Evolutionary conservation across 2,329 filamentous ascomycete species (phyloP).

Genomic region (Sclerotinia sclerotiorum): DNA sequence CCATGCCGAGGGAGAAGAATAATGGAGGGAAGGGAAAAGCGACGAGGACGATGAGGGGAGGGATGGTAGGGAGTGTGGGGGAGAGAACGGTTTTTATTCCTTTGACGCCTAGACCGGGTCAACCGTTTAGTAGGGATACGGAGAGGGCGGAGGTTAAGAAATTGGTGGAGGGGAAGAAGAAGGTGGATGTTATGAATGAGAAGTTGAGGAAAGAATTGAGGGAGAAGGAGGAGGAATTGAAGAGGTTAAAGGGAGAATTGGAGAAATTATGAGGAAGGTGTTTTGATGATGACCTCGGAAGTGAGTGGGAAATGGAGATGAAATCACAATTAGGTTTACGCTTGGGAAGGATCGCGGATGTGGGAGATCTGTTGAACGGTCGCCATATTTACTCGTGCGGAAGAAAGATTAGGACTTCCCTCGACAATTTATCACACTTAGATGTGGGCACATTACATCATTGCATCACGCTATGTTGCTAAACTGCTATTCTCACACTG

Average conservation of each 20-base stretch:
- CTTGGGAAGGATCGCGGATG: neutral
- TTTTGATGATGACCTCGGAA: neutral
- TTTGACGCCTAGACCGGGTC: conserved; percentile 61
- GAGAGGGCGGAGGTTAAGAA: conserved; percentile 63
- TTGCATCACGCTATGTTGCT: neutral
- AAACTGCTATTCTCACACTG: neutral
- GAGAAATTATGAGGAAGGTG: neutral
- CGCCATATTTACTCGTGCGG: neutral
- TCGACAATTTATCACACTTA: neutral
- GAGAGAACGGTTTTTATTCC: conserved; percentile 76
- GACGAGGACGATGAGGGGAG: conserved; percentile 49
- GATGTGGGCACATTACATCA: neutral
- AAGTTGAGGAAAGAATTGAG: conserved; percentile 32
- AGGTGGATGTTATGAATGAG: conserved; percentile 52
- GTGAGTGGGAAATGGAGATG: neutral
- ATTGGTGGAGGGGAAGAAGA: conserved; percentile 61
- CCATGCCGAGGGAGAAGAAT: conserved; percentile 48
- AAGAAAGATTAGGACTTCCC: neutral
- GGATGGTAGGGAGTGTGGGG: conserved; percentile 46
- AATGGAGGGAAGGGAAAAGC: conserved; percentile 56
- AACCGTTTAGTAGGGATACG: conserved; percentile 72
- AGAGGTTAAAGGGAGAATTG: conserved; percentile 27
- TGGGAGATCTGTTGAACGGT: no score
- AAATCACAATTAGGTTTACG: neutral
- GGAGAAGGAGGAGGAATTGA: conserved; percentile 34